These are phyloP conservation scores for Debaryomyces fabryi DNA, from an alignment of 1,139 yeast genomes.

Conservation along the genomic window DNA sequence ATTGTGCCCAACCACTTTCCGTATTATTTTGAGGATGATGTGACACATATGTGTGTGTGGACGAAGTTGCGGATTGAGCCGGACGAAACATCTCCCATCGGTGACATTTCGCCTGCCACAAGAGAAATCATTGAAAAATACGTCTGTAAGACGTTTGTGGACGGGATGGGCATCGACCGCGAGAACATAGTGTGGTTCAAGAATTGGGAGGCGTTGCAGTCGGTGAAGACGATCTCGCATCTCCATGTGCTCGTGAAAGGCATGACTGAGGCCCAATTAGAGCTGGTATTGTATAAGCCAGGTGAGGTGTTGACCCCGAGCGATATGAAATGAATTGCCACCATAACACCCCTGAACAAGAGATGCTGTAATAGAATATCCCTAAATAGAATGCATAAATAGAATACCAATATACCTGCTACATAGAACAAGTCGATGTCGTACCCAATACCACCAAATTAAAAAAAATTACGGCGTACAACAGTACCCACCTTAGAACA, in stretches of 20 bases:
- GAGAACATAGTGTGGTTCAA: conserved; percentile 59
- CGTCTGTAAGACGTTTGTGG: conserved; percentile 47
- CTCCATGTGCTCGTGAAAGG: conserved; percentile 56
- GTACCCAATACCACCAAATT: no score
- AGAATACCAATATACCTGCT: background rate
- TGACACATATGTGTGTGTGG: conserved; percentile 49
- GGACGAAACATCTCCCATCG: conserved; percentile 37
- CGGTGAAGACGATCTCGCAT: conserved; percentile 60
- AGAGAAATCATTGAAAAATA: conserved; percentile 42
- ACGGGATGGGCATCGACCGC: conserved; percentile 35
- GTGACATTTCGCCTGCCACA: conserved; percentile 48
- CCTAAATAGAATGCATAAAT: background rate
- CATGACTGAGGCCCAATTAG: conserved; percentile 24
- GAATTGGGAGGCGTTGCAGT: conserved; percentile 63
- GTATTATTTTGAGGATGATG: conserved; percentile 39
- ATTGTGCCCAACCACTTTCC: conserved; percentile 48
- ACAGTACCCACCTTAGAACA: no score
- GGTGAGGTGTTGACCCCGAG: conserved; percentile 22
- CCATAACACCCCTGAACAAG: background rate
- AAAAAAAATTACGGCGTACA: no score
- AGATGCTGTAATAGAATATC: no score
- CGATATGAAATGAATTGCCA: background rate
- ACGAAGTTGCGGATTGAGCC: conserved; percentile 36
- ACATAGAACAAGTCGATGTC: no score
- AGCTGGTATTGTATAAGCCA: conserved; percentile 21